These are phyloP conservation scores for Halteria grandinella DNA, from an alignment of 73 alveolate species.

Conservation along the genomic window DNA sequence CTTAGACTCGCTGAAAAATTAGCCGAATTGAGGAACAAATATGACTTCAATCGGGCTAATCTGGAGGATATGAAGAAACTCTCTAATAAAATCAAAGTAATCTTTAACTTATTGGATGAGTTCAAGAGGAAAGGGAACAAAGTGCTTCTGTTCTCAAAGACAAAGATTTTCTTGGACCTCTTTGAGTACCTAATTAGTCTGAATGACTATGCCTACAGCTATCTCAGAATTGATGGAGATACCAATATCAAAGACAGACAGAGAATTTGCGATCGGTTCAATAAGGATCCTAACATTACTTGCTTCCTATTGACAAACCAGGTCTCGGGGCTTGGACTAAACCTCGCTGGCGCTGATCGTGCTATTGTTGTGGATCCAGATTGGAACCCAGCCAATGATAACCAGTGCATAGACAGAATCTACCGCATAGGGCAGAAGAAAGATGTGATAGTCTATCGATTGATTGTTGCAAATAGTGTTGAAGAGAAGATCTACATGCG, in stretches of 20 bases:
- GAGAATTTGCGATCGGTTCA: constrained; percentile 64
- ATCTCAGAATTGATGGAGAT: constrained; percentile 79
- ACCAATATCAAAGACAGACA: constrained; percentile 61
- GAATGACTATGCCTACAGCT: constrained; percentile 1
- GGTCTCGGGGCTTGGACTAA: constrained; percentile 82
- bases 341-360: constrained; percentile 72
- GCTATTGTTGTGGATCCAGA: constrained; percentile 82
- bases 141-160: constrained; percentile 68
- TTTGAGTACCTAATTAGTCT: constrained; percentile 59
- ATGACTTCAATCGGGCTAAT: constrained; percentile 6
- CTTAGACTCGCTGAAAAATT: background rate
- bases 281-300: constrained; percentile 48
- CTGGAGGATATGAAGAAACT: constrained; percentile 50
- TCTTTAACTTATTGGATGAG: constrained; percentile 58
- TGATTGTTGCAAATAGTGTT: constrained; percentile 63
- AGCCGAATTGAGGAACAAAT: background rate
- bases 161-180: constrained; percentile 68
- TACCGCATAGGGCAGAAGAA: constrained; percentile 77
- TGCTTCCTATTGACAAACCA: constrained; percentile 61
- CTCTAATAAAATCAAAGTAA: constrained; percentile 64
- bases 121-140: constrained; percentile 65
- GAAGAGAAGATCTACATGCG: constrained; percentile 72
- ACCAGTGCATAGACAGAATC: constrained; percentile 77
- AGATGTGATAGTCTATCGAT: constrained; percentile 77
- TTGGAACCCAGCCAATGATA: constrained; percentile 85